Evolutionary conservation across 208 protist genomes (phyloP), one percentile per base, ranked within the genome.

Genomic region (Leishmania guyanensis): DNA sequence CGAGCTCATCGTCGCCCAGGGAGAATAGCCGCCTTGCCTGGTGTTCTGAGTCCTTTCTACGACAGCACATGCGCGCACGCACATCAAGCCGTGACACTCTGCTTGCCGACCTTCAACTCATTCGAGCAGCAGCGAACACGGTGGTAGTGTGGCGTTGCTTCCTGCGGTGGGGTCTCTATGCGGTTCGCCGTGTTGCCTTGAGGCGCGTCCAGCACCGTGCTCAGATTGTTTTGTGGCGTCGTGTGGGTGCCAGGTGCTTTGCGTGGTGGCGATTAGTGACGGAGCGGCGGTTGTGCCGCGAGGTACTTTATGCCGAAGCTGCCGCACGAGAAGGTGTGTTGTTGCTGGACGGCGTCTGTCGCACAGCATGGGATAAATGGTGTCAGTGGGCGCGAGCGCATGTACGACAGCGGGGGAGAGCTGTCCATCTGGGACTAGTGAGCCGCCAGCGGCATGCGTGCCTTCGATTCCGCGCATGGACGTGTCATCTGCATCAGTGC

Each of bases 251-350:
- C 2, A 72, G 82, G 22, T 85, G 77, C 73, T 85, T 85, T 70
- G 70, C 77, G 54, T 85, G 82, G 82, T 85, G 82, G 82, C 71
- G 69, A 20, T 39, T 82, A 20, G 62, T 85, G n/a, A 79, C 82
- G 48, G 77, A 82, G 72, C 82, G 77, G 56, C 82, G 82, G 12
- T 10, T 85, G 77, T 82, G 72, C 60, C 72, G 77, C 4, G 82
- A 85, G 48, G 65, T 58, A 29, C 78, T 85, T 29, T 71, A 82
- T 22, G 48, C n/a, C 9, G 82, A 81, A 16, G 82, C 82, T 8
- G 71, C n/a, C 8, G 29, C 17, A 62, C 77, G 70, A 8, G 82
- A 85, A 36, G 50, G 64, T 39, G 48, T 54, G 36, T 26, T 46
- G 20, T 60, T 85, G 77, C 56, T 79, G 1, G 72, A 85, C 20